These are phyloP conservation scores for Dianthus caryophyllus DNA, from an alignment of 148 eudicot species.

Conservation along the genomic window DNA sequence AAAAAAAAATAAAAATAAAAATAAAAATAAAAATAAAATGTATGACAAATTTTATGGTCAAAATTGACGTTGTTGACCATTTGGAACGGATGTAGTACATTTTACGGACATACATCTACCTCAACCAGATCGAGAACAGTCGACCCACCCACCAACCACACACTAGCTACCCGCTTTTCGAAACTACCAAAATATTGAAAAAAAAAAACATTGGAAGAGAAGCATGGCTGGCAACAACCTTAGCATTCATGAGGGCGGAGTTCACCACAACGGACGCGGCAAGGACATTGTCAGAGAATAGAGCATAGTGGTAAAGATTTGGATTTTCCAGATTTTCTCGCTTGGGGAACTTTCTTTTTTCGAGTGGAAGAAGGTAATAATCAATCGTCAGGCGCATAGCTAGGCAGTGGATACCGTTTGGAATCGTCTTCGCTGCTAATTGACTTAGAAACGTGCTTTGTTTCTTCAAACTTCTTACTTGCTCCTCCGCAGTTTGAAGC, in stretches of 20 bases:
- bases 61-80: no score
- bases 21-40: no score
- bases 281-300: constrained; percentile 85
- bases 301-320: constrained; percentile 69
- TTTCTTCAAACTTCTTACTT: constrained; percentile 73
- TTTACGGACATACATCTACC: no score
- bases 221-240: constrained; percentile 33
- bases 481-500: constrained; percentile 87
- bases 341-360: constrained; percentile 60
- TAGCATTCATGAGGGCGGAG: constrained; percentile 70
- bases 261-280: constrained; percentile 91
- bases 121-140: no score
- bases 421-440: constrained; percentile 79
- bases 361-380: constrained; percentile 58
- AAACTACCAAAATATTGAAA: neutral
- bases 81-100: no score
- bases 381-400: constrained; percentile 80
- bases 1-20: no score
- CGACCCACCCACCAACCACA: neutral
- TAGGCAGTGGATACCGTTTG: constrained; percentile 74
- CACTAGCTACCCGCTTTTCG: neutral
- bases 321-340: constrained; percentile 70
- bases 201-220: neutral
- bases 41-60: no score
- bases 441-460: constrained; percentile 84